A percentile compares a stretch with the other conserved stretches of the same genome.
These are phyloP conservation scores for Backusella australiensis DNA, from an alignment of 192 early-diverging fungal genomes.

Conservation along the genomic window DNA sequence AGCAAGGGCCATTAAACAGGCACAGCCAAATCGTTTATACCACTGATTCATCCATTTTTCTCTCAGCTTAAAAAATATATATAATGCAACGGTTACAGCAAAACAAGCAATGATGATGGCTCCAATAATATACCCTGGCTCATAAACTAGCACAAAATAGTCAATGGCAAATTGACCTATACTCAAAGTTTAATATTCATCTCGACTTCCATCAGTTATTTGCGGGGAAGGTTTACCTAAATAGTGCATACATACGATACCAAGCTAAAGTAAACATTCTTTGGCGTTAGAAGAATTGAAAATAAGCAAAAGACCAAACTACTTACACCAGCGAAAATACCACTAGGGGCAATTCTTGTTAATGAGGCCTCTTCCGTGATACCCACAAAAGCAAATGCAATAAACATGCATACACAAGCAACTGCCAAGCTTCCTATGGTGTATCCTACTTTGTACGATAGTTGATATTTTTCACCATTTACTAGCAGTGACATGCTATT, in stretches of 20 bases:
- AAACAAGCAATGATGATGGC: constrained; percentile 38
- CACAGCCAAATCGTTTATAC: constrained; percentile 46
- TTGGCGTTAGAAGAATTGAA: not conserved
- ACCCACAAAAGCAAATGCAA: constrained; percentile 34
- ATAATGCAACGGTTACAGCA: constrained; percentile 38
- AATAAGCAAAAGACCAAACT: not conserved
- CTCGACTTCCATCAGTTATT: not conserved
- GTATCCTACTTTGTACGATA: constrained; percentile 32
- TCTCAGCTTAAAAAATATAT: constrained; percentile 47
- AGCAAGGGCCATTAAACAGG: constrained; percentile 41
- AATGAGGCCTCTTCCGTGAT: constrained; percentile 32
- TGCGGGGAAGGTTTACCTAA: constrained; percentile 16
- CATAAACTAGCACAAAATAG: constrained; percentile 25
- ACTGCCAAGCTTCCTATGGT: constrained; percentile 34
- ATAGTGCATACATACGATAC: constrained; percentile 38
- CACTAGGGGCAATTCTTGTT: constrained; percentile 33
- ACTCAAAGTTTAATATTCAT: not conserved
- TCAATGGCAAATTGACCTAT: constrained; percentile 39
- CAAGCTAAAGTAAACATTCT: constrained; percentile 13
- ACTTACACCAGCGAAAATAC: constrained; percentile 34
- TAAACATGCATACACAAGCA: constrained; percentile 26
- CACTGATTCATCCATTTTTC: constrained; percentile 43
- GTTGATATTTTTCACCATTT: constrained; percentile 11
- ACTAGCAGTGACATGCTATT: constrained; percentile 24
- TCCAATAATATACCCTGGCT: constrained; percentile 22